Conservation (phyloP, 2,329 filamentous ascomycete species). For the Paracoccidioides brasiliensis region DNA sequence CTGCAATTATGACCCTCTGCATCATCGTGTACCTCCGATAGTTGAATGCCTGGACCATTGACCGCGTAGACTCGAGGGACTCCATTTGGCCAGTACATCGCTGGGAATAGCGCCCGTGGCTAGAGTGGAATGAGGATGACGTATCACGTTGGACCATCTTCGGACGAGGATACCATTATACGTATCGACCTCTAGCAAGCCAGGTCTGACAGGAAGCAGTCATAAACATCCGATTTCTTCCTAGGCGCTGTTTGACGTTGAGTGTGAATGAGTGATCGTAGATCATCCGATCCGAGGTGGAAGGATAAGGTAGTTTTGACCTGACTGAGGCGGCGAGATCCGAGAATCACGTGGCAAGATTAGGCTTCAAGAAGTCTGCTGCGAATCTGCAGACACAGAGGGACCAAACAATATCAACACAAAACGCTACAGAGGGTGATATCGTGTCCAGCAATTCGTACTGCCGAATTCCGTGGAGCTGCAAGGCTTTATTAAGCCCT, state of each 20-base stretch:
- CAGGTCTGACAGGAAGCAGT: neutral
- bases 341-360: neutral
- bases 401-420: neutral
- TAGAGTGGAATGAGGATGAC: slow-evolving; percentile 12
- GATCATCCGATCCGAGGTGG: neutral
- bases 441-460: neutral
- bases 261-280: neutral
- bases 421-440: neutral
- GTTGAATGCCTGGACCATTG: slow-evolving; percentile 30
- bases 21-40: slow-evolving; percentile 17
- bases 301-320: neutral
- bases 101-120: slow-evolving; percentile 20
- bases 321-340: neutral
- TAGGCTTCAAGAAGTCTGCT: neutral
- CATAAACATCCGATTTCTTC: slow-evolving; percentile 8
- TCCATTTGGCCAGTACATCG: slow-evolving; percentile 40
- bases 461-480: neutral
- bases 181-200: slow-evolving; percentile 14
- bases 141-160: slow-evolving; percentile 30
- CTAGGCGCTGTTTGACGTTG: slow-evolving; percentile 1
- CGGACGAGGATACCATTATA: slow-evolving; percentile 13
- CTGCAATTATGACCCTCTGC: slow-evolving; percentile 10
- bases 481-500: neutral
- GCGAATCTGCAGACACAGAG: neutral
- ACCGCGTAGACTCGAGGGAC: slow-evolving; percentile 37